Evolutionary conservation across 2,329 filamentous ascomycete genomes (phyloP).

Genomic region (Alternaria novae-zelandiae): DNA sequence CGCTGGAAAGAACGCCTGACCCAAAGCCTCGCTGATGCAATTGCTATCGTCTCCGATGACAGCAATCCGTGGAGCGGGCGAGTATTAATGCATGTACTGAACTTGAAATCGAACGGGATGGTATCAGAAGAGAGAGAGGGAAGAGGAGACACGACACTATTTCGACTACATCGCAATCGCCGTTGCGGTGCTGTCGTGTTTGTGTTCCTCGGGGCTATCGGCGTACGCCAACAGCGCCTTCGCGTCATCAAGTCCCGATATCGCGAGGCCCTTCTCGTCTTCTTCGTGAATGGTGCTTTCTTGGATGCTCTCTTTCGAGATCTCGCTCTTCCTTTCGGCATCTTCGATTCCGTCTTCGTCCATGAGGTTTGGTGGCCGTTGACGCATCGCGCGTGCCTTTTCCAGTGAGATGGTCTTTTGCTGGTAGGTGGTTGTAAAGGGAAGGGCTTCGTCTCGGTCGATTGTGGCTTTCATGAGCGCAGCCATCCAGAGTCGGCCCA

Average conservation of each 20-base stretch:
- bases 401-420: constrained; percentile 94
- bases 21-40: background rate
- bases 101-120: background rate
- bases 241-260: constrained; percentile 45
- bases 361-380: constrained; percentile 89
- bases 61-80: background rate
- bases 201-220: constrained; percentile 22
- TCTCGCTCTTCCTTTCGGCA: constrained; percentile 36
- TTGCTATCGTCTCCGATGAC: background rate
- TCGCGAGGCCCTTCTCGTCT: constrained; percentile 48
- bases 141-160: background rate
- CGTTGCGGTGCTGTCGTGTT: constrained; percentile 11
- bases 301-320: constrained; percentile 45
- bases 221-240: constrained; percentile 44
- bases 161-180: constrained; percentile 6
- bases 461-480: constrained; percentile 99
- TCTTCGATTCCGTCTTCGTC: constrained; percentile 52
- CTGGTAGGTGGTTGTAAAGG: constrained; percentile 90
- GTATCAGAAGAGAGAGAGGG: background rate
- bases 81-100: constrained; percentile 6
- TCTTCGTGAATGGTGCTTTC: constrained; percentile 47
- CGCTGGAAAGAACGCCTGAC: background rate
- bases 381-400: constrained; percentile 85
- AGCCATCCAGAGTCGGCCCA: constrained; percentile 96
- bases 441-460: constrained; percentile 79